Percentiles rank a stretch among this genome's conserved stretches.
Evolutionary conservation across 148 eudicot genomes (phyloP).

Genomic region (Chenopodium berlandieri): DNA sequence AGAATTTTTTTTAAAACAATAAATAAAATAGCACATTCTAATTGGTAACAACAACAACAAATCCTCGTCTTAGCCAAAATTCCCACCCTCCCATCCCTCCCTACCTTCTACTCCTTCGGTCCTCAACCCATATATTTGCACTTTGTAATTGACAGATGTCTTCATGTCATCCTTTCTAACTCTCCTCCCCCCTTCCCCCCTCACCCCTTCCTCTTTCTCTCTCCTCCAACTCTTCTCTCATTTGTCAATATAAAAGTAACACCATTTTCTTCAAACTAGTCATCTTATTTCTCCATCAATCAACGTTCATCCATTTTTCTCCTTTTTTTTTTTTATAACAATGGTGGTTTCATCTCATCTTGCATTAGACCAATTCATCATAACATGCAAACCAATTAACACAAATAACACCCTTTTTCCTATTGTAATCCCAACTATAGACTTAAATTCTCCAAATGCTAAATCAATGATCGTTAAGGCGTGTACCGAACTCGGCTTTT

Average conservation of each 20-base stretch:
- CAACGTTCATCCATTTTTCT: background rate
- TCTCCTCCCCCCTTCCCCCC: background rate
- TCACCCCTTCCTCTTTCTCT: background rate
- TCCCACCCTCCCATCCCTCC: no score
- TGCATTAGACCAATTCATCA: slow-evolving; percentile 38
- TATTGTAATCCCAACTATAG: slow-evolving; percentile 42
- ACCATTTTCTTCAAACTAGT: no score
- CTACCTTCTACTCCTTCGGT: background rate
- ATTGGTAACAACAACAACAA: background rate
- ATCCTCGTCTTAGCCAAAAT: background rate
- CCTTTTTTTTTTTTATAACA: background rate
- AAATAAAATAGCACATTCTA: no score
- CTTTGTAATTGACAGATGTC: background rate
- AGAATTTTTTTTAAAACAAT: no score
- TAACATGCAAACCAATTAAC: slow-evolving; percentile 11
- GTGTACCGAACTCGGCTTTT: slow-evolving; percentile 68
- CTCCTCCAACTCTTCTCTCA: background rate
- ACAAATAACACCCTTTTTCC: slow-evolving; percentile 16
- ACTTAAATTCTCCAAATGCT: slow-evolving; percentile 46
- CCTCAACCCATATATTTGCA: background rate
- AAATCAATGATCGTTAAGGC: slow-evolving; percentile 47
- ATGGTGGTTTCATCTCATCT: slow-evolving; percentile 50
- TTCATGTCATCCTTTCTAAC: background rate
- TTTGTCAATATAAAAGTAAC: slow-evolving; percentile 1
- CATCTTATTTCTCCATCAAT: background rate